Base-by-base conservation (phyloP, 108 stramenopile species). In the Cyclotella sp. region DNA sequence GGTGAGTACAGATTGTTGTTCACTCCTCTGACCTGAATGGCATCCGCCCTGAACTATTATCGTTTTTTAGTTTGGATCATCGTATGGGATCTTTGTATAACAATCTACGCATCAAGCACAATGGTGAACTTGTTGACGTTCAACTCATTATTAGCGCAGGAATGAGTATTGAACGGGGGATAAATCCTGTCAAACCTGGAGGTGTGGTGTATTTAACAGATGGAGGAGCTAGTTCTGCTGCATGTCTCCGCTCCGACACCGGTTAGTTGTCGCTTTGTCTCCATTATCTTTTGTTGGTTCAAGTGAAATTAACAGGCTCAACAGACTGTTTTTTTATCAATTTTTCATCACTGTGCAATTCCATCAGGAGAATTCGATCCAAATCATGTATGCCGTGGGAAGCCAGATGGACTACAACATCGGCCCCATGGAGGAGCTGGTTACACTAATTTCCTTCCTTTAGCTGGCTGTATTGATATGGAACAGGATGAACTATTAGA, bases 141-240 rank as follows among this genome's bases (percentile, higher is more conserved):
- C 77, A 75, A 28, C 54, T 84, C 19, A 60, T 84, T 26, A 69
- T 64, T n/a, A 72, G 70, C 21, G 83, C 77, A 28, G 83, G 83
- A 30, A 78, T 84, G 77, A 39, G 70, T 26, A 84, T 84, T 58
- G 77, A 84, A 64, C 68, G 77, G 0, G 83, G 83, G n/a, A 52
- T 70, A 7, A 78, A 79, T 69, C 83, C 83, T 14, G 22, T 84
- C 47, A 72, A 72, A 19, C 68, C 77, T 9, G 83, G 83, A n/a
- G 83, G 83, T 9, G 83, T 84, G 21, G 83, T 84, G 3, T 84
- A 84, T 65, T 43, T 78, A 30, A 78, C 67, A 27, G 83, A 84
- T 53, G 83, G 83, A 57, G 77, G 45, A 19, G 83, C 83, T 29
- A 78, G 77, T 15, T 78, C 77, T 18, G 83, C 83, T 45, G 83